Evolutionary conservation across 306 rosid genomes (phyloP).

Genomic region (Echinosophora koreensis): DNA sequence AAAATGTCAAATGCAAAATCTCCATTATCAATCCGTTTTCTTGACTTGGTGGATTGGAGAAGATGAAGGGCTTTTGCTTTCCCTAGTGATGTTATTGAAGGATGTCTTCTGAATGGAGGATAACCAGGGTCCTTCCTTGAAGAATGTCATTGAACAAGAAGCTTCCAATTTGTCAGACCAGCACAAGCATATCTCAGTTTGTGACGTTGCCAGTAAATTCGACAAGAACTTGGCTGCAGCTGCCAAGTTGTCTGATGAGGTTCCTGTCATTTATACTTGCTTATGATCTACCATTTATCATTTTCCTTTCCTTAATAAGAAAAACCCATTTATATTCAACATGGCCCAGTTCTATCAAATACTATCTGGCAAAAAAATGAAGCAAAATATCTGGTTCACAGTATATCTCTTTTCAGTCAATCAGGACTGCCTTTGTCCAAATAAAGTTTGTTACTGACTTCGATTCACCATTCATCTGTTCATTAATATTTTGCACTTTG

Average conservation of each 20-base stretch:
- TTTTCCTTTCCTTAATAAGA: conserved; percentile 22
- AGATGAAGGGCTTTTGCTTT: no score
- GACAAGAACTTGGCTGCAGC: conserved; percentile 96
- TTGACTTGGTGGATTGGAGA: no score
- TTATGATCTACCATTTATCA: conserved; percentile 18
- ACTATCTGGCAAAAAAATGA: not conserved
- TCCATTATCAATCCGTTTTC: no score
- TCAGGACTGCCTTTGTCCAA: conserved; percentile 5
- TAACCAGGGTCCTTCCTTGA: conserved; percentile 73
- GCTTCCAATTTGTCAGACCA: conserved; percentile 78
- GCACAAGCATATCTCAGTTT: conserved; percentile 95
- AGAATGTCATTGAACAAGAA: conserved; percentile 83
- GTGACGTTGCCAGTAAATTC: conserved; percentile 95
- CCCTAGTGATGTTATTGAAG: no score
- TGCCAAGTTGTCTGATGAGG: conserved; percentile 93
- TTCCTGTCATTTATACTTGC: conserved; percentile 46
- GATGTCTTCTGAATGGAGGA: conserved; percentile 47
- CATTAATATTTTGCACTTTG: conserved; percentile 18
- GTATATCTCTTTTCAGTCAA: not conserved
- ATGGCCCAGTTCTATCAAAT: conserved; percentile 8
- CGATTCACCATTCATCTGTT: conserved; percentile 12
- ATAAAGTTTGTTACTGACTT: conserved; percentile 21
- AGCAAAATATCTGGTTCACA: not conserved
- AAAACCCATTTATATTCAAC: conserved; percentile 6
- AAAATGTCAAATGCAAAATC: no score